Percentiles rank a stretch among this genome's conserved stretches.
Conservation (phyloP, 2,329 filamentous ascomycete genomes). For the Juglanconis sp. region DNA sequence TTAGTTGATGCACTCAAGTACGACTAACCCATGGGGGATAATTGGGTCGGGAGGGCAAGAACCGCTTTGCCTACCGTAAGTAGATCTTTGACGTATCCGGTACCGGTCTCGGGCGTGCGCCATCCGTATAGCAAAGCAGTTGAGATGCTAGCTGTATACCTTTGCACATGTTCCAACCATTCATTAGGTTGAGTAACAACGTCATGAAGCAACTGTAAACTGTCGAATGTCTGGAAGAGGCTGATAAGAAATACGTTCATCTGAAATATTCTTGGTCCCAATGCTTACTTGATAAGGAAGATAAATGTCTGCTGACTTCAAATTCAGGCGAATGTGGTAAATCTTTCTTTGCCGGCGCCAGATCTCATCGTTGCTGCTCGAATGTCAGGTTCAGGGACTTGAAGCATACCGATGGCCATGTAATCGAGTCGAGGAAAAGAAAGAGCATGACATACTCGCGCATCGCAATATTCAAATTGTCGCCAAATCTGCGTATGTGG, state of each 20-base stretch:
- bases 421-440: not conserved
- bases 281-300: not conserved
- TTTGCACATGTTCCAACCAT: not conserved
- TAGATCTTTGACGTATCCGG: not conserved
- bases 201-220: not conserved
- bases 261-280: not conserved
- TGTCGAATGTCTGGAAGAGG: not conserved
- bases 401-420: too few species aligned
- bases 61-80: not conserved
- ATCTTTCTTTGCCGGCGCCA: constrained; percentile 2
- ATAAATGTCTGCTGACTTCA: not conserved
- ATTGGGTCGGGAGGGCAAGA: too few species aligned
- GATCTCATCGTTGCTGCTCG: not conserved
- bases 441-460: not conserved
- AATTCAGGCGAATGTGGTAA: not conserved
- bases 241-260: not conserved
- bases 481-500: not conserved
- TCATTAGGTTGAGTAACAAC: not conserved
- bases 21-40: too few species aligned
- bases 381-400: too few species aligned
- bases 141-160: not conserved
- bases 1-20: not conserved
- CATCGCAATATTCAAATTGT: constrained; percentile 1
- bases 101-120: not conserved
- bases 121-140: not conserved